Evolutionary conservation across 495 filamentous ascomycete species (phyloP), one percentile per base, ranked within the genome.

Genomic region (Aspergillus panamensis): DNA sequence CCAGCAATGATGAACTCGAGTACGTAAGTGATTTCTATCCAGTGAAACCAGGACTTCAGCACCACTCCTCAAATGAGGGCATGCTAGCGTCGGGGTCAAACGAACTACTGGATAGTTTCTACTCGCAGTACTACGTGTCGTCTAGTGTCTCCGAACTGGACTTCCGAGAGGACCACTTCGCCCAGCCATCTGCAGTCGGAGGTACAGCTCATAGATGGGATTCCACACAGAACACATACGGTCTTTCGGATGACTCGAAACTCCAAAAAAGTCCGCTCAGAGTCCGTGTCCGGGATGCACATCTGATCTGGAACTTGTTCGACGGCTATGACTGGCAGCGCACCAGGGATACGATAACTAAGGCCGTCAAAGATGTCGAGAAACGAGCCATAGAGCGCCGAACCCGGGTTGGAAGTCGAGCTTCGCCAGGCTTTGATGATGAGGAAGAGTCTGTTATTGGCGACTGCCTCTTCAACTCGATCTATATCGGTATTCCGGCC

Each of bases 401-500:
- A 40, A 74, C 77, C 20, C 78, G 80, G 55, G 68, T 66, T 53
- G 73, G 73, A 21, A 78, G 69, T 49, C 74, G 74, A 47, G 71
- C 69, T 61, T 72, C 77, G 48, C 71, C 77, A n/a, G 73, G 77
- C 3, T 64, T 68, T 8, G 81, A 80, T 13, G 85, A 90, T 8
- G 91, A 96, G 20, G 84, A 90, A 40, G 90, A 91, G 64, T 87
- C 87, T 1, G 86, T 93, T 14, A 95, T 97, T 69, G 92, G 87
- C 1, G 94, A 97, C 68, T 95, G 92, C 65, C 80, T 99, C 19
- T 99, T 99, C 82, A 97, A 97, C 64, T 97, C 94, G 0, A 96
- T 99, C 48, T 99, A 97, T 73, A 96, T 99, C 53, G 92, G 89
- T 19, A 90, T 99, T 45, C 87, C 92, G 3, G 81, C 88, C 16